phyloP scores from a whole-genome alignment of 495 filamentous ascomycete genomes.

The Penicillium lagena region DNA sequence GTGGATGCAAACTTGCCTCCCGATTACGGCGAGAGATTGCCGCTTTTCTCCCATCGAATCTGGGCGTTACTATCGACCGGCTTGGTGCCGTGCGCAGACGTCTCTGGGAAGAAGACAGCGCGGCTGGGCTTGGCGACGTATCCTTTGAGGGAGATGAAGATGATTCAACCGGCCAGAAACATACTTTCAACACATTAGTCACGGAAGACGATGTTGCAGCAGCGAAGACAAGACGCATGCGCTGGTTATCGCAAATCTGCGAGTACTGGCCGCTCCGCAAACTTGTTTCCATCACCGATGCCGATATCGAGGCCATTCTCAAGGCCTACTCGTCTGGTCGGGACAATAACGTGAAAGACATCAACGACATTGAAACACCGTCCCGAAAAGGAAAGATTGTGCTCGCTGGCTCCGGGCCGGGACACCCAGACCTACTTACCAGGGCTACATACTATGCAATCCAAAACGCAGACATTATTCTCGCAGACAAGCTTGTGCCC shows the following conservation, averaged over 20 bases:
- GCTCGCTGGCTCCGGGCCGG: conserved; percentile 89
- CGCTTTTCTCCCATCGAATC: conserved; percentile 65
- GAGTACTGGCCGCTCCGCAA: conserved; percentile 94
- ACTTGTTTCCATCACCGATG: conserved; percentile 71
- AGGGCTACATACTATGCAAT: conserved; percentile 85
- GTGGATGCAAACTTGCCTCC: conserved; percentile 89
- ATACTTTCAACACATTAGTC: conserved; percentile 79
- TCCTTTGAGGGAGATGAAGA: conserved; percentile 62
- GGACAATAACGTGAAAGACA: conserved; percentile 8
- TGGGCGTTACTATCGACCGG: conserved; percentile 76
- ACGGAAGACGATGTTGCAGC: conserved; percentile 65
- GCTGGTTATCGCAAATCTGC: conserved; percentile 94
- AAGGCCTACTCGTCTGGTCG: conserved; percentile 50
- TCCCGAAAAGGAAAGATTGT: conserved; percentile 60
- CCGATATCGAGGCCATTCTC: conserved; percentile 68
- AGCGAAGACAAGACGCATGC: conserved; percentile 72
- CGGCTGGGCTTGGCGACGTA: conserved; percentile 38
- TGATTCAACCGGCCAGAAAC: conserved; percentile 75
- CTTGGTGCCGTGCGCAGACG: conserved; percentile 69
- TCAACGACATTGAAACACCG: conserved; percentile 12
- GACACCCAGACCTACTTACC: conserved; percentile 86
- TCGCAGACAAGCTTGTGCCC: conserved; percentile 95
- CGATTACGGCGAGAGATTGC: conserved; percentile 86
- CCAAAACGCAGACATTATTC: conserved; percentile 72
- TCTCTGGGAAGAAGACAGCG: conserved; percentile 75